A percentile compares a stretch with the other conserved stretches of the same genome.
Evolutionary conservation across 139 green algal genomes (phyloP).

Genomic region (Trebouxia sp.): DNA sequence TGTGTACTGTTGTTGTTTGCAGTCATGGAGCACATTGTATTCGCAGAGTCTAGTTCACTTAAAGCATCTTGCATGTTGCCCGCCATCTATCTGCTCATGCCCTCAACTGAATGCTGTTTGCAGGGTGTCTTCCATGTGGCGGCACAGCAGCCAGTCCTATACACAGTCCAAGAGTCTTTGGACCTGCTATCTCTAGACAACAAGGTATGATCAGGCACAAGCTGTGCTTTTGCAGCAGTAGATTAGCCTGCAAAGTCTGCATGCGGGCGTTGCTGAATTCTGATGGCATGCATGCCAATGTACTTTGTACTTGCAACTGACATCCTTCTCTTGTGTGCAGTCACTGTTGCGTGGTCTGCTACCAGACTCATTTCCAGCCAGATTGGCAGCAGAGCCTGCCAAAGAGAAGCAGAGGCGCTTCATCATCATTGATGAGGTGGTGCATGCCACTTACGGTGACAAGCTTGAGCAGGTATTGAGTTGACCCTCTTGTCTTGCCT

Average conservation of each 20-base stretch:
- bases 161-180: slow-evolving; percentile 41
- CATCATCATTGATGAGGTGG: slow-evolving; percentile 53
- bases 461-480: slow-evolving; percentile 33
- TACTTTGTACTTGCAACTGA: neutral
- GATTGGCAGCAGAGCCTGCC: slow-evolving; percentile 27
- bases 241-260: neutral
- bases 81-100: neutral
- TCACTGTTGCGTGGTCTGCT: slow-evolving; percentile 45
- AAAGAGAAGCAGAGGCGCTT: slow-evolving; percentile 37
- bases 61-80: neutral
- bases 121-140: slow-evolving; percentile 41
- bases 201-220: slow-evolving; percentile 34
- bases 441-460: slow-evolving; percentile 41
- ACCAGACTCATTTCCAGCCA: slow-evolving; percentile 50
- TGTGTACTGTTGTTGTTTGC: neutral
- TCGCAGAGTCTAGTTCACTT: neutral
- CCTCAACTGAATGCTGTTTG: neutral
- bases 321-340: slow-evolving; percentile 23
- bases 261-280: neutral
- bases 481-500: too few species aligned
- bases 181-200: slow-evolving; percentile 43
- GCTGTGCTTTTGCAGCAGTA: neutral
- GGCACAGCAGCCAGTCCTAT: slow-evolving; percentile 43
- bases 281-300: neutral
- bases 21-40: neutral